Base-by-base conservation (phyloP, 768 basidiomycete genomes). In the Cubamyces sp. region DNA sequence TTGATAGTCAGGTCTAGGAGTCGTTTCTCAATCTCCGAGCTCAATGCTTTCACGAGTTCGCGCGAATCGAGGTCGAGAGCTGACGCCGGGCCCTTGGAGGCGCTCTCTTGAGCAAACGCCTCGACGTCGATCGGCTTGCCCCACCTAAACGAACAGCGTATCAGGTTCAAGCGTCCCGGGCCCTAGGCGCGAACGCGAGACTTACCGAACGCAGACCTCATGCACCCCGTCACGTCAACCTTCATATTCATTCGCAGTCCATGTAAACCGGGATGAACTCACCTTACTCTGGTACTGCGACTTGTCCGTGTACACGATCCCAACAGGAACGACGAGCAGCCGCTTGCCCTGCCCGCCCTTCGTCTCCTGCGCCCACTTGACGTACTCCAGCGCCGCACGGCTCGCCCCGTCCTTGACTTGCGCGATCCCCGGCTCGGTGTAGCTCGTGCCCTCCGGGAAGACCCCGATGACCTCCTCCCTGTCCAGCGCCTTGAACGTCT, bases 261-360 rank as follows among this genome's bases (percentile, higher is more conserved):
- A n/a, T n/a, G 4, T 23, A 30, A 1, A 49, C 3, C 25, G 2
- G 3, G 9, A 23, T 16, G 25, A 4, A 78, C 92, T 78, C 64
- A 95, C 96, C 65, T 84, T 75, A 72, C 94, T 96, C 66, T 95
- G 82, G 72, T 97, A 99, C 76, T 94, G 94, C 37, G 90, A 84
- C 75, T 99, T 98, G 78, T 97, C 88, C 54, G 91, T 93, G 73
- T 98, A 98, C 14, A 94, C 93, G 64, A 99, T 94, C 3, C 92
- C 87, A 18, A 88, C 87, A 6, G 96, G 94, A 21, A 97, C 78
- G 64, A 98, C 82, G 15, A 82, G 34, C 59, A 70, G n/a, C 60
- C 25, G 54, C 64, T 62, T 64, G 5, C 21, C 26, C 52, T 49
- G 40, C 78, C 11, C 90, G 80, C 34, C 82, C 80, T 65, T 80